A percentile compares a stretch with the other conserved stretches of the same genome.
phyloP scores from a whole-genome alignment of 176 grass and related monocot genomes.

The Oryza longistaminata region DNA sequence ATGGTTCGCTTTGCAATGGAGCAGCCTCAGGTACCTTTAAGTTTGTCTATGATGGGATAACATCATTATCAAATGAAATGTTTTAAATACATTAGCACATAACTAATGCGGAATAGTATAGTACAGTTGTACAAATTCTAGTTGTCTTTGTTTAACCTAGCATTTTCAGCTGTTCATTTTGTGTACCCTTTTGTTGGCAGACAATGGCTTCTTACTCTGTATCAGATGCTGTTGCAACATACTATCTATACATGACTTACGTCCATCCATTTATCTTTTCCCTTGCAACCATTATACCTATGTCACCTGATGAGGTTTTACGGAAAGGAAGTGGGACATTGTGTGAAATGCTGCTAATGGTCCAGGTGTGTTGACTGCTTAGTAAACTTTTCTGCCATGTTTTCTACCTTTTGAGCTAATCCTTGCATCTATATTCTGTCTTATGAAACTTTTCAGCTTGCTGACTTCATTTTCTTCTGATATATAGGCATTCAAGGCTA shows the following conservation, averaged over 20 bases:
- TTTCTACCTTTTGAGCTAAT: conserved; percentile 15
- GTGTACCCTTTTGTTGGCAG: conserved; percentile 48
- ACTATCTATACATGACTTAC: conserved; percentile 98
- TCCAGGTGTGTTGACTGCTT: conserved; percentile 57
- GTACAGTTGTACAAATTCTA: conserved; percentile 3
- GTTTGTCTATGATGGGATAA: not conserved
- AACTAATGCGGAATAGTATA: conserved; percentile 16
- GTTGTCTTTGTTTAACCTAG: conserved; percentile 12
- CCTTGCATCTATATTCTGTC: not conserved
- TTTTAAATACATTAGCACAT: conserved; percentile 13
- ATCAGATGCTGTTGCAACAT: conserved; percentile 96
- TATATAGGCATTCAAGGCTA: conserved; percentile 86
- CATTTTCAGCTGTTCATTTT: conserved; percentile 30
- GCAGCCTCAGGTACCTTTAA: conserved; percentile 70
- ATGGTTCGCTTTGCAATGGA: conserved; percentile 97
- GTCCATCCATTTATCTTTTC: conserved; percentile 99
- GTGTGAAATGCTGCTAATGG: conserved; percentile 99
- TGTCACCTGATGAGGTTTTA: conserved; percentile 91
- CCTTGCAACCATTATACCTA: conserved; percentile 97
- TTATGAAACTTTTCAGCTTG: conserved; percentile 17
- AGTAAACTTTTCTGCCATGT: conserved; percentile 30
- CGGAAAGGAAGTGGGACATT: conserved; percentile 97
- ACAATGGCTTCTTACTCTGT: conserved; percentile 99
- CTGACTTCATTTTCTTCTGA: conserved; percentile 45
- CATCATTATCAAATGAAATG: conserved; percentile 5